phyloP scores from a whole-genome alignment of 2,329 filamentous ascomycete genomes.

The Diplodia corticola region DNA sequence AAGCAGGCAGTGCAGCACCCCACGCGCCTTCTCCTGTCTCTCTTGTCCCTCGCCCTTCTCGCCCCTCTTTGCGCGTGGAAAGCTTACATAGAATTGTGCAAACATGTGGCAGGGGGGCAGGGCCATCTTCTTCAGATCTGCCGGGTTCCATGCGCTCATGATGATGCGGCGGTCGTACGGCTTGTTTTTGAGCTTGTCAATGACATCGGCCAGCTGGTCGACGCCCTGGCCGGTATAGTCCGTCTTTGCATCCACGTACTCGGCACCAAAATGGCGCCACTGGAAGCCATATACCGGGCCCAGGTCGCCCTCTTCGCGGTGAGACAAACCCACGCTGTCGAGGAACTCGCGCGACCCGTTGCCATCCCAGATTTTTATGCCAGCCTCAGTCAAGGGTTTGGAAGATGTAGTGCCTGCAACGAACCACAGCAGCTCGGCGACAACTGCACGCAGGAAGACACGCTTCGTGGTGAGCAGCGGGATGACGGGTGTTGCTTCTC shows the following conservation, averaged over 20 bases:
- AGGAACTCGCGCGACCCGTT: constrained; percentile 91
- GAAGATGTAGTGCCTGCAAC: constrained; percentile 82
- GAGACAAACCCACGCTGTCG: constrained; percentile 75
- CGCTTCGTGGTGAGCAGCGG: constrained; percentile 97
- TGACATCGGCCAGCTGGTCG: constrained; percentile 89
- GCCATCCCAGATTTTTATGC: constrained; percentile 97
- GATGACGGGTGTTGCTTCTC: constrained; percentile 62
- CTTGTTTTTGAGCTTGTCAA: constrained; percentile 77
- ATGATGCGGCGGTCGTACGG: constrained; percentile 91
- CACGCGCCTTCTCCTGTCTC: constrained; percentile 47
- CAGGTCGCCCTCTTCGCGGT: constrained; percentile 84
- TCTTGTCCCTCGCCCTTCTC: constrained; percentile 33
- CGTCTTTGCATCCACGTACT: constrained; percentile 74
- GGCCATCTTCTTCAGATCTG: constrained; percentile 83
- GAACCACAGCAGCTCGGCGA: constrained; percentile 96
- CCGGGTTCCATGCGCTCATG: constrained; percentile 90
- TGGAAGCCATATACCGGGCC: constrained; percentile 98
- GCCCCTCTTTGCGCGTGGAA: constrained; percentile 47
- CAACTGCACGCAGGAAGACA: constrained; percentile 86
- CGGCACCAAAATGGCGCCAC: constrained; percentile 96
- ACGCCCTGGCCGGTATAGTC: constrained; percentile 89
- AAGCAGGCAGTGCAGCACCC: constrained; percentile 79
- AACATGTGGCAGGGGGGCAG: constrained; percentile 97
- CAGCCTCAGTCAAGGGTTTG: constrained; percentile 69
- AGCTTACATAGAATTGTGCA: constrained; percentile 91